Base-by-base conservation (phyloP, 768 basidiomycete genomes). In the Trametes elegans region DNA sequence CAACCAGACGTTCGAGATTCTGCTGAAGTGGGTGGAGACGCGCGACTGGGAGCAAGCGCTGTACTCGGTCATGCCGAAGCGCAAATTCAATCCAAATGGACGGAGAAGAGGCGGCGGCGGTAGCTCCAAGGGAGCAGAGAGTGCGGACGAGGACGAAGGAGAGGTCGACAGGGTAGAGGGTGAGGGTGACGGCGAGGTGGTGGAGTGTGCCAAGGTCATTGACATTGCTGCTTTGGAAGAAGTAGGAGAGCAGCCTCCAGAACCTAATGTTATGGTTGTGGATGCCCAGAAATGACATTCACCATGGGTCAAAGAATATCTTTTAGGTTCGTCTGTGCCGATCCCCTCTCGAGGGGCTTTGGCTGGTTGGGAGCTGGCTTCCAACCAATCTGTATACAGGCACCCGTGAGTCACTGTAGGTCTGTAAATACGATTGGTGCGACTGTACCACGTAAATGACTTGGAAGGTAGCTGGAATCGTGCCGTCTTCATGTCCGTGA, bases 391-490 rank as follows among this genome's bases (percentile, higher is more conserved):
- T 90, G 58, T 14, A 13, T 24, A 18, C 5, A 13, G 7, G 8
- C 5, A 13, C 18, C 19, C 19, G 29, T 31, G 29, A 21, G 19
- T 14, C 3, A 7, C 31, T 13, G 8, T 3, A 13, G 3, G 4
- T 8, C 21, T 9, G 21, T 21, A 3, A 23, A 11, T 3, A 1
- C 3, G 3, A 14, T 7, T 21, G 31, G 5, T 49, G 36, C 28
- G 41, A 71, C 79, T 26, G 58, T 59, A 92, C 96, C 81, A 98
- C 87, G 69, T 90, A 97, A 52, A 98, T 93, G 42, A 98, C 77
- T 67, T 98, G 93, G 71, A 98, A 99, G 6, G 97, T 99, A 14
- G 97, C 97, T 3, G 95, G 90, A 31, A 98, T 77, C 11, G 80
- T 79, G 14, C 91, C 92, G 64, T 94, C 90, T 64, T 87, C 83